Base-by-base conservation (phyloP, 2,329 filamentous ascomycete species). In the Curvularia eragrostidis region DNA sequence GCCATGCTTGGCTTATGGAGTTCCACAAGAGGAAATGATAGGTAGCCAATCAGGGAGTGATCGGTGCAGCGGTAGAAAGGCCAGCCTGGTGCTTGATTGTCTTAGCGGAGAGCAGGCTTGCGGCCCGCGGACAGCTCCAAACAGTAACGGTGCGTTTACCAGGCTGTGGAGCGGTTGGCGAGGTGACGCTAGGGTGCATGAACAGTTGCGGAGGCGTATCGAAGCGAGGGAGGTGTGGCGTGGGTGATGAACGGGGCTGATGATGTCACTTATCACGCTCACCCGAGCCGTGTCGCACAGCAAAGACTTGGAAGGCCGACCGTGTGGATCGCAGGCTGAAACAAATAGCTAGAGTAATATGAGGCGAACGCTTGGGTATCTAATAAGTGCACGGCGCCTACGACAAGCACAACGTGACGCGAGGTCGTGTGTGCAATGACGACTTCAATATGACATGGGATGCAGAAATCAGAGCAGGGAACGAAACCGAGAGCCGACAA, bases 211-310 rank as follows among this genome's bases (percentile, higher is more conserved):
- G 24, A 36, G 10, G 48, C 39, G 39, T 42, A 49, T 46, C 30
- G 44, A 49, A 58, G 50, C 54, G 54, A 50, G 26, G 49, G 39
- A 51, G 36, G 39, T 49, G 59, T 58, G 54, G 59, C 59, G 56
- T 38, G 30, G 24, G 36, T 49, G 32, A 41, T 57, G 43, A 23
- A 54, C 28, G 55, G 54, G 54, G 49, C 49, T 21, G 30, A 59
- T 65, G 63, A 63, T 65, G 63, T 63, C 63, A 63, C 44, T 36
- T 46, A 63, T 61, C 56, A 55, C 48, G 48, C 46, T 59, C 51
- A 38, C 21, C 41, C 39, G 51, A 53, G 50, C 58, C 61, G 52
- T 47, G 52, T 50, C 21, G 43, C 52, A 58, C 55, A 52, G 12
- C 10, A 43, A 41, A 48, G 44, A 49, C 49, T 24, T 50, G 54